A percentile compares a stretch with the other conserved stretches of the same genome.
These are phyloP conservation scores for Carpinus fangiana DNA, from an alignment of 306 rosid genomes.

Conservation along the genomic window DNA sequence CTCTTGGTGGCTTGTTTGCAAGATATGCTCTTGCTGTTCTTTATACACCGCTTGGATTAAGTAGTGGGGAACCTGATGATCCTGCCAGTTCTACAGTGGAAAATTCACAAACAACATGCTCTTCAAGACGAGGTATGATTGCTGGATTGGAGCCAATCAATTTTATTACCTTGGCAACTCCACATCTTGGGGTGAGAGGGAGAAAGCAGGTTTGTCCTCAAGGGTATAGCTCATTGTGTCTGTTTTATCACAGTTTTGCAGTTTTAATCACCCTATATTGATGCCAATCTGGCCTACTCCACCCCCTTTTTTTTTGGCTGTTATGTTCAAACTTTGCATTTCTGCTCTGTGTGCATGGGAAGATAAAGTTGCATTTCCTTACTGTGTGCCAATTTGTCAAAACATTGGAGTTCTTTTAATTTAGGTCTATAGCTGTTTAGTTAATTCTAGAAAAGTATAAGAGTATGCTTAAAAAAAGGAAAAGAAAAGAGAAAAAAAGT, in stretches of 20 bases:
- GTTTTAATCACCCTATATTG: not conserved
- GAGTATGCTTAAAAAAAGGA: not conserved
- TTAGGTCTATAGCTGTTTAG: not conserved
- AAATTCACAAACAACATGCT: constrained; percentile 31
- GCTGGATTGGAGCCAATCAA: constrained; percentile 89
- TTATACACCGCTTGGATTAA: constrained; percentile 43
- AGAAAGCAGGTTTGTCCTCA: constrained; percentile 71
- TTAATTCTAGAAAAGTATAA: not conserved
- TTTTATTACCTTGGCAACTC: constrained; percentile 93
- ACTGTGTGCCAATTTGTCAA: not conserved
- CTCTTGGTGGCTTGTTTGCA: constrained; percentile 94
- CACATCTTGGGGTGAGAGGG: constrained; percentile 96
- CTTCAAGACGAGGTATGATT: constrained; percentile 60
- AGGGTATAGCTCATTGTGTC: constrained; percentile 26
- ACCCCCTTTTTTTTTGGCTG: not conserved
- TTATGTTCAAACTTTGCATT: not conserved
- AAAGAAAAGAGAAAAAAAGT: not conserved
- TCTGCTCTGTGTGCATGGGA: not conserved
- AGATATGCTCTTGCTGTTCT: constrained; percentile 84
- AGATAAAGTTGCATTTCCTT: not conserved
- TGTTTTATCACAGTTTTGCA: not conserved
- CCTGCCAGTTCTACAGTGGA: constrained; percentile 24
- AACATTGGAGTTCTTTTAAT: not conserved
- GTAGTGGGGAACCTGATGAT: constrained; percentile 40
- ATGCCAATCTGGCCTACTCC: not conserved